Evolutionary conservation across 306 rosid genomes (phyloP).

Genomic region (Prunus fruticosa): DNA sequence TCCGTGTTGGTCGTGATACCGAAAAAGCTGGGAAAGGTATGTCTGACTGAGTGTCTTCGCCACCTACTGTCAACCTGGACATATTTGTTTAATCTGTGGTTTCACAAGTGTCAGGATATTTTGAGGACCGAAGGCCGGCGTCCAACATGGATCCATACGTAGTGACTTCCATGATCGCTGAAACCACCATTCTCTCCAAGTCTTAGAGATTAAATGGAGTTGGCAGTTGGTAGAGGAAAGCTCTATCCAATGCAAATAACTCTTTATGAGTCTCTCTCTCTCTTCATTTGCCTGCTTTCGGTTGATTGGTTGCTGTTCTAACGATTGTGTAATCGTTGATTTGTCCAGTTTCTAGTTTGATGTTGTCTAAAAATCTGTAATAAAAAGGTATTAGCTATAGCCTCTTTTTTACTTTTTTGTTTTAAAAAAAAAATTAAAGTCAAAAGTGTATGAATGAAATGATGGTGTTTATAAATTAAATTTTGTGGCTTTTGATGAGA

Average conservation of each 20-base stretch:
- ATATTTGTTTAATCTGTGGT: background rate
- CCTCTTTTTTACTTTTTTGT: background rate
- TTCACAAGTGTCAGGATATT: slow-evolving; percentile 34
- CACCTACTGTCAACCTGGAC: background rate
- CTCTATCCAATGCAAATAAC: background rate
- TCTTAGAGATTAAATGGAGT: slow-evolving; percentile 2
- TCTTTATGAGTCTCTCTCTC: background rate
- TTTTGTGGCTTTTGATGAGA: background rate
- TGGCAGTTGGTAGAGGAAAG: background rate
- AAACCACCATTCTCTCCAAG: slow-evolving; percentile 47
- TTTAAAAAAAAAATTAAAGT: background rate
- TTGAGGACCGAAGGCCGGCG: slow-evolving; percentile 59
- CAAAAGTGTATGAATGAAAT: background rate
- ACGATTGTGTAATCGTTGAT: background rate
- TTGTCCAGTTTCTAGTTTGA: background rate
- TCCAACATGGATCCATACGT: slow-evolving; percentile 56
- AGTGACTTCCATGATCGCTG: slow-evolving; percentile 53
- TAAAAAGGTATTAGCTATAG: background rate
- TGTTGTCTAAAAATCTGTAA: background rate
- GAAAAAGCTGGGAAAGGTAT: slow-evolving; percentile 55
- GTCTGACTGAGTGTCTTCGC: background rate
- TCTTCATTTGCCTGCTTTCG: background rate
- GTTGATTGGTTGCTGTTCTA: background rate
- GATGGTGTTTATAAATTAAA: background rate
- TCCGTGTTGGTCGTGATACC: slow-evolving; percentile 57